Conservation (phyloP, 2,329 filamentous ascomycete species). For the Anisogramma anomala region DNA sequence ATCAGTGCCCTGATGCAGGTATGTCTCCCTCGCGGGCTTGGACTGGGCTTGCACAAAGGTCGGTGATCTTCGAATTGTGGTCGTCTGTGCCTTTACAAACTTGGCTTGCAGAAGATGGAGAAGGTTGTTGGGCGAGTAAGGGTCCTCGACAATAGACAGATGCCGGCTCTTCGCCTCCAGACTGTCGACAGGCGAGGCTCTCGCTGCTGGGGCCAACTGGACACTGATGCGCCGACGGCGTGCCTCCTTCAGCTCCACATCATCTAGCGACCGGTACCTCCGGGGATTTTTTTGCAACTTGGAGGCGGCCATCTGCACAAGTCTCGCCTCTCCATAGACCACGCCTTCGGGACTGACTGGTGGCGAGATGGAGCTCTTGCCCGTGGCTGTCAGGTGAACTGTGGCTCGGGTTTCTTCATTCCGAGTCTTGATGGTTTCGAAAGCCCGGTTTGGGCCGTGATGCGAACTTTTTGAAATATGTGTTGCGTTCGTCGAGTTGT, state of each 20-base stretch:
- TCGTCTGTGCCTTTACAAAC: constrained; percentile 21
- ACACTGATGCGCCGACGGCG: neutral
- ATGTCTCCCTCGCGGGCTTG: constrained; percentile 18
- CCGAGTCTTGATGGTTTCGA: constrained; percentile 19
- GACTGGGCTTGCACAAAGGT: neutral
- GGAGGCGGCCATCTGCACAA: constrained; percentile 26
- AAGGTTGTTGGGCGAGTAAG: constrained; percentile 5
- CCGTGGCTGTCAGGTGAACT: constrained; percentile 16
- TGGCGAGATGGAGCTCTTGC: constrained; percentile 23
- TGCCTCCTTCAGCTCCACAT: constrained; percentile 5
- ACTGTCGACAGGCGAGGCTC: constrained; percentile 1
- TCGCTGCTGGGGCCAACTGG: neutral
- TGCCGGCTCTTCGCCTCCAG: constrained; percentile 10
- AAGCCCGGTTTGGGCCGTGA: neutral
- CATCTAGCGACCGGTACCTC: constrained; percentile 28
- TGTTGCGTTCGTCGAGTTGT: neutral
- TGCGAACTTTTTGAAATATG: neutral
- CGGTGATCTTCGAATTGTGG: constrained; percentile 21
- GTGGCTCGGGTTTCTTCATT: constrained; percentile 1
- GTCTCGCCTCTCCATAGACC: constrained; percentile 29
- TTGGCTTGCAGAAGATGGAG: constrained; percentile 18
- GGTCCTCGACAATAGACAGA: constrained; percentile 9
- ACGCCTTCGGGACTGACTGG: constrained; percentile 26
- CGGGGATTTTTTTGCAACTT: constrained; percentile 18
- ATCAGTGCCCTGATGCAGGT: constrained; percentile 31